A percentile compares a stretch with the other conserved stretches of the same genome.
phyloP scores from a whole-genome alignment of 305 asterid species.

The Solanum aculeatissimum region DNA sequence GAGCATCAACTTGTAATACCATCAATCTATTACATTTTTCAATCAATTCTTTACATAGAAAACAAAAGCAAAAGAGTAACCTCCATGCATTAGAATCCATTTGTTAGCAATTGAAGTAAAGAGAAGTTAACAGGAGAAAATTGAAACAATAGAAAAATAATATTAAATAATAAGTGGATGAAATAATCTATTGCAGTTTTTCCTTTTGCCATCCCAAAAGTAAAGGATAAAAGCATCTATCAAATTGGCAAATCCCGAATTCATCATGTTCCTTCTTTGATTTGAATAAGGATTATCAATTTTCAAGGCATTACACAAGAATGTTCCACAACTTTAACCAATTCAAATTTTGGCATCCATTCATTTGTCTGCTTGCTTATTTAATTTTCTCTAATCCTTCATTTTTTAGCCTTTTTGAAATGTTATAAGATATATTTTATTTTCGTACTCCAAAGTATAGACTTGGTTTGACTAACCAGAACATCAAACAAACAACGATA shows the following conservation, averaged over 20 bases:
- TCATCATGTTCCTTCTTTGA: not conserved
- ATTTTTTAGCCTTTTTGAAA: not conserved
- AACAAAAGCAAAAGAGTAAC: not conserved
- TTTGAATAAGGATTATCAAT: conserved; percentile 19
- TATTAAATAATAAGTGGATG: not conserved
- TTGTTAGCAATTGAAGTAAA: not conserved
- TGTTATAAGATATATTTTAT: not conserved
- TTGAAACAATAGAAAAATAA: not conserved
- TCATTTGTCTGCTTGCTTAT: not conserved
- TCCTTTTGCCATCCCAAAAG: not conserved
- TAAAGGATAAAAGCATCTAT: not conserved
- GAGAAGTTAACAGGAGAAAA: not conserved
- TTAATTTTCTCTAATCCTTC: not conserved
- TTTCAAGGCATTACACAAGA: conserved; percentile 75
- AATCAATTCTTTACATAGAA: not conserved
- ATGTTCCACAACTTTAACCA: not conserved
- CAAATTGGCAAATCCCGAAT: not conserved
- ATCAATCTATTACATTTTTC: not conserved
- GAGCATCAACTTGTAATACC: not conserved
- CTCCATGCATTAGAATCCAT: not conserved
- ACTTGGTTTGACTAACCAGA: too few relatives aligned
- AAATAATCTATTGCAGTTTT: not conserved
- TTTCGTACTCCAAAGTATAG: too few relatives aligned
- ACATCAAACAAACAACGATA: not conserved
- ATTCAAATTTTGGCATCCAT: too few relatives aligned